Percentiles rank a stretch among this genome's conserved stretches.
Evolutionary conservation across 169 alveolate genomes (phyloP).

Genomic region (Eimeria tenella): DNA sequence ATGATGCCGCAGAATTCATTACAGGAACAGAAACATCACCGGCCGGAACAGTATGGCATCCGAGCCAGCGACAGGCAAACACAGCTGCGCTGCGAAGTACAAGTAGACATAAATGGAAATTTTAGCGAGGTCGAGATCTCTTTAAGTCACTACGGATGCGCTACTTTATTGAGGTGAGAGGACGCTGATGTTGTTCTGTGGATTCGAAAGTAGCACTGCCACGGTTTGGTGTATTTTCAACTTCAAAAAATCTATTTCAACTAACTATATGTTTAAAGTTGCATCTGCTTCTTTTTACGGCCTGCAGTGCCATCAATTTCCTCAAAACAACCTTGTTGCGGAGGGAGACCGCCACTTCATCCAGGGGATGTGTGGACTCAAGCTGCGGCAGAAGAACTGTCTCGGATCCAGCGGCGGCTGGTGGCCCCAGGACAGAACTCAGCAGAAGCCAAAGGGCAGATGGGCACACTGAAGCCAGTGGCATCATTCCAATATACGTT

Average conservation of each 20-base stretch:
- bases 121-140: conserved; percentile 10
- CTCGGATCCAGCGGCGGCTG: neutral
- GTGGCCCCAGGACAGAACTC: neutral
- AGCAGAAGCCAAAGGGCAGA: neutral
- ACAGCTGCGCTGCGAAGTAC: conserved; percentile 35
- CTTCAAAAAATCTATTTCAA: no score
- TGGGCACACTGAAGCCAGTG: neutral
- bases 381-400: neutral
- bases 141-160: conserved; percentile 38
- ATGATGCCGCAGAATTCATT: neutral
- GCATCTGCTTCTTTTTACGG: neutral
- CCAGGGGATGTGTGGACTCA: neutral
- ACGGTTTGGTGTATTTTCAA: no score
- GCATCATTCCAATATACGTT: conserved; percentile 6
- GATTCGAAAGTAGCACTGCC: neutral
- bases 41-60: neutral
- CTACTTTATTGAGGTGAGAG: conserved; percentile 56
- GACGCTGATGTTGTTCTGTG: neutral
- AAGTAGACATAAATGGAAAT: conserved; percentile 15
- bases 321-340: conserved; percentile 8
- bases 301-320: conserved; percentile 20
- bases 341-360: neutral
- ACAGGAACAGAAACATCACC: neutral
- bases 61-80: neutral
- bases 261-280: no score